phyloP scores from a whole-genome alignment of 108 stramenopile genomes.

The Skeletonema costatum region DNA sequence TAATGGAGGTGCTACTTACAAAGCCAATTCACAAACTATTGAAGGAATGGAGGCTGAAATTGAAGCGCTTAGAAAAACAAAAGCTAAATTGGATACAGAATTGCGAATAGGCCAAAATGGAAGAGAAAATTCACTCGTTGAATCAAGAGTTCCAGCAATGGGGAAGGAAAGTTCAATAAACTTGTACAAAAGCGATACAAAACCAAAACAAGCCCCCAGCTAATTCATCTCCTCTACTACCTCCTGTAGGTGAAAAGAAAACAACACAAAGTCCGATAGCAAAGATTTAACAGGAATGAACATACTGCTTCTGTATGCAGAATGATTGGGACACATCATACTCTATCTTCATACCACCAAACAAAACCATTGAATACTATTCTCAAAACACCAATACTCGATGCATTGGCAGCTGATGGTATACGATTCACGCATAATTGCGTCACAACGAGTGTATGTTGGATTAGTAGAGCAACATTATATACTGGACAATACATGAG shows the following conservation, averaged over 20 bases:
- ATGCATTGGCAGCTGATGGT: constrained; percentile 73
- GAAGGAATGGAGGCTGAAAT: background rate
- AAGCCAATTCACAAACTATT: background rate
- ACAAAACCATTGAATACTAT: constrained; percentile 31
- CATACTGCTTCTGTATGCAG: constrained; percentile 48
- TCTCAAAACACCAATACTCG: constrained; percentile 63
- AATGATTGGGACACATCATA: constrained; percentile 55
- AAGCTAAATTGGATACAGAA: background rate
- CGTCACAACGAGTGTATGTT: constrained; percentile 84
- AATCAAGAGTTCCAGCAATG: background rate
- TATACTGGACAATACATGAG: constrained; percentile 69
- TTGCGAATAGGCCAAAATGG: background rate
- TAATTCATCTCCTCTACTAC: too few species aligned
- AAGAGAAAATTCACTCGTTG: constrained; percentile 2
- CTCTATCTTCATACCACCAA: constrained; percentile 42
- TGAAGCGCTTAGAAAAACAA: background rate
- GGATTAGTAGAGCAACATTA: constrained; percentile 77
- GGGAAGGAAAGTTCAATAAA: background rate
- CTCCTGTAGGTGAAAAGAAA: background rate
- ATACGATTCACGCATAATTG: constrained; percentile 79
- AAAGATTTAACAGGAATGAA: constrained; percentile 28
- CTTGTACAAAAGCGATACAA: background rate
- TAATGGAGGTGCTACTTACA: background rate
- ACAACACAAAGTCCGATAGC: constrained; percentile 6
- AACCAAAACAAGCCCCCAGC: background rate